Conservation (phyloP, 345 rosid species). For the Turnera subulata region DNA sequence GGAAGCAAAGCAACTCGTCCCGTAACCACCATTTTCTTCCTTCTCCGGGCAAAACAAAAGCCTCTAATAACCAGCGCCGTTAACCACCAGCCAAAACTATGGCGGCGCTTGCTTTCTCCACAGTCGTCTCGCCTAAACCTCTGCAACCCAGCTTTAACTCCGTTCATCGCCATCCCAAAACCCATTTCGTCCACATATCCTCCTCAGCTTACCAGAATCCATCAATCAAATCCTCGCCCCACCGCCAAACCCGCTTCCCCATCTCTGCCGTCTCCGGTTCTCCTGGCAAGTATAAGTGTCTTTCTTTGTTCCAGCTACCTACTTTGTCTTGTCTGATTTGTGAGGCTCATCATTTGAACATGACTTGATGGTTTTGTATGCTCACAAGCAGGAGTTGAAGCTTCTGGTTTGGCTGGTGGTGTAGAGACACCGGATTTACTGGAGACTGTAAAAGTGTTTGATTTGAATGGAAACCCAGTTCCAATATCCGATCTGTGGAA, state of each 20-base stretch:
- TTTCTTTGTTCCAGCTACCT: not conserved
- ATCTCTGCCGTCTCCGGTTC: constrained; percentile 59
- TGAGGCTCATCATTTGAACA: not conserved
- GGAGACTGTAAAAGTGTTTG: constrained; percentile 56
- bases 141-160: constrained; percentile 16
- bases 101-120: constrained; percentile 41
- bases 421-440: constrained; percentile 38
- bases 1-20: not conserved
- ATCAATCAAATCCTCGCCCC: constrained; percentile 12
- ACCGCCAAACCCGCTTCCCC: constrained; percentile 24
- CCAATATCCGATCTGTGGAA: constrained; percentile 83
- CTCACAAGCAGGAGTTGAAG: constrained; percentile 36
- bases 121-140: constrained; percentile 20
- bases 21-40: not conserved
- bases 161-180: constrained; percentile 5
- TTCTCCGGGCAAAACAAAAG: no score
- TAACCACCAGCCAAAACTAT: no score
- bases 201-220: constrained; percentile 5
- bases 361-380: no score
- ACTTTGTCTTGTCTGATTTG: not conserved
- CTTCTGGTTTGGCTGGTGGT: constrained; percentile 20
- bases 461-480: constrained; percentile 58
- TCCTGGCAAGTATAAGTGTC: constrained; percentile 38
- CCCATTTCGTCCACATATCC: not conserved
- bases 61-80: no score